phyloP scores from a whole-genome alignment of 805 yeast genomes.

The Spathaspora arborariae region DNA sequence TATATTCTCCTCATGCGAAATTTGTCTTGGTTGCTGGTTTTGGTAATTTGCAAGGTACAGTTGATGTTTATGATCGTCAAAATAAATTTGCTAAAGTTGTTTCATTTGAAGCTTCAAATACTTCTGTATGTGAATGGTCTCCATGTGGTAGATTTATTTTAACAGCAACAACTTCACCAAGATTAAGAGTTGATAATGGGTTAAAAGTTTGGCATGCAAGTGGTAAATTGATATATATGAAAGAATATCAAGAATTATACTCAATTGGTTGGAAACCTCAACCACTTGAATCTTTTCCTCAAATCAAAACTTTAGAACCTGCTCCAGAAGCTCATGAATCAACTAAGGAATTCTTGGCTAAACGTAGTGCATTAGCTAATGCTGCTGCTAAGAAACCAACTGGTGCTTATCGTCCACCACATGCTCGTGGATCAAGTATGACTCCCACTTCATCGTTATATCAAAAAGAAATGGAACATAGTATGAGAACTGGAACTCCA shows the following conservation, averaged over 20 bases:
- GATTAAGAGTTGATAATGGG: slow-evolving; percentile 95
- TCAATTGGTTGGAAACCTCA: slow-evolving; percentile 84
- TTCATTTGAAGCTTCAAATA: slow-evolving; percentile 86
- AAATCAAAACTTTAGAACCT: slow-evolving; percentile 43
- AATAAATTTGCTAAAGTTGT: slow-evolving; percentile 76
- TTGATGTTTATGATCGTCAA: slow-evolving; percentile 90
- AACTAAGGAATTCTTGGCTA: slow-evolving; percentile 55
- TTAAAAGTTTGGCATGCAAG: slow-evolving; percentile 88
- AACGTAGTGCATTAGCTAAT: slow-evolving; percentile 31
- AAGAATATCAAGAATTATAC: slow-evolving; percentile 78
- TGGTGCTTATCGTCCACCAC: slow-evolving; percentile 97
- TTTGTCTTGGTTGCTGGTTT: slow-evolving; percentile 93
- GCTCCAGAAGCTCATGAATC: slow-evolving; percentile 70
- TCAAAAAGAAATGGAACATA: slow-evolving; percentile 46
- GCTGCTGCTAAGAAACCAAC: slow-evolving; percentile 52
- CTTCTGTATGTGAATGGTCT: slow-evolving; percentile 96
- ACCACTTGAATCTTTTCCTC: slow-evolving; percentile 50
- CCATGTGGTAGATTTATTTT: slow-evolving; percentile 92
- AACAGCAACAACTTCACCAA: slow-evolving; percentile 96
- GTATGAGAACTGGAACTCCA: slow-evolving; percentile 16
- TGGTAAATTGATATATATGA: slow-evolving; percentile 74
- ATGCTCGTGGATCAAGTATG: slow-evolving; percentile 57
- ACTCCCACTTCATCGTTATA: slow-evolving; percentile 49
- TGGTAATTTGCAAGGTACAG: slow-evolving; percentile 96
- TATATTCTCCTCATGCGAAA: slow-evolving; percentile 91